Conservation (phyloP, 2,329 filamentous ascomycete genomes). For the Lasiodiplodia gonubiensis region DNA sequence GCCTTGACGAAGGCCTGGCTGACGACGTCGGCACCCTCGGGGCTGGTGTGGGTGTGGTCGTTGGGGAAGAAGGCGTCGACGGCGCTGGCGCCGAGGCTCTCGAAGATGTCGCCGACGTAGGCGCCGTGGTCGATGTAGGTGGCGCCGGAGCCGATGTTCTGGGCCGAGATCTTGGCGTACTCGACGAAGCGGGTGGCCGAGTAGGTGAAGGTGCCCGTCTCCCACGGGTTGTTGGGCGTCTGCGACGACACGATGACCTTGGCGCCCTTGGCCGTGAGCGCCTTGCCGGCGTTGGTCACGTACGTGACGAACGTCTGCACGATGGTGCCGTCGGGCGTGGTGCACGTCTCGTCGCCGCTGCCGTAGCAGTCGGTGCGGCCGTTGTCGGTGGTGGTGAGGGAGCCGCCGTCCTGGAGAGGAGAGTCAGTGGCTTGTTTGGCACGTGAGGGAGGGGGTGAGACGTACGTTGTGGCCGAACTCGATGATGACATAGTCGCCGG, state of each 20-base stretch:
- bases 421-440: constrained; percentile 21
- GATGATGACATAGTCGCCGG: constrained; percentile 69
- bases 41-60: constrained; percentile 68
- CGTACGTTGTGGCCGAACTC: constrained; percentile 69
- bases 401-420: constrained; percentile 53
- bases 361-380: constrained; percentile 64
- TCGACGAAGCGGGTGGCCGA: constrained; percentile 58
- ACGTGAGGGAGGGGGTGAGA: constrained; percentile 38
- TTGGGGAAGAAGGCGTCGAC: constrained; percentile 56
- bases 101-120: constrained; percentile 55
- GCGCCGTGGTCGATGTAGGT: constrained; percentile 62
- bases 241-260: constrained; percentile 62
- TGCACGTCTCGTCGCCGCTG: constrained; percentile 58
- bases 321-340: constrained; percentile 52
- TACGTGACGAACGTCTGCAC: constrained; percentile 67
- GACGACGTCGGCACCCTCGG: constrained; percentile 60
- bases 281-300: constrained; percentile 59
- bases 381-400: constrained; percentile 60
- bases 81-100: constrained; percentile 31
- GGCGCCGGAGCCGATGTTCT: constrained; percentile 28
- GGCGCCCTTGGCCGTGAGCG: constrained; percentile 60
- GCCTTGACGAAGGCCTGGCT: constrained; percentile 65
- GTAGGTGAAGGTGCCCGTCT: constrained; percentile 57
- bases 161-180: constrained; percentile 30
- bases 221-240: constrained; percentile 66